phyloP scores from a whole-genome alignment of 352 stramenopile species.

The Pythium chondricola region DNA sequence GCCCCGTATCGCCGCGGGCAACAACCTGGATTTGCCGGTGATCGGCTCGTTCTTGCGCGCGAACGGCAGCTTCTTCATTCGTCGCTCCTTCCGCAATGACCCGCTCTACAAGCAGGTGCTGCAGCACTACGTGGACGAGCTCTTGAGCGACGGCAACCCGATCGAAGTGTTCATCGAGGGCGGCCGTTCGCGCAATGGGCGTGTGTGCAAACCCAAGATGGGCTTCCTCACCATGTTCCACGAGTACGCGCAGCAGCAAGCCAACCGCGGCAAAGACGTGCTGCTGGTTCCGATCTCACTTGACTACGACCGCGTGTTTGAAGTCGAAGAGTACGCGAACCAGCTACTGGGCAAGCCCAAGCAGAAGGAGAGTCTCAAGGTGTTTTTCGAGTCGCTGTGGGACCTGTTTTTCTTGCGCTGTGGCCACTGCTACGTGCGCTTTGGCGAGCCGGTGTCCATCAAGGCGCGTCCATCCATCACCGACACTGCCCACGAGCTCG shows the following conservation, averaged over 20 bases:
- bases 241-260: slow-evolving; percentile 35
- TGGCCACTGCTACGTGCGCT: slow-evolving; percentile 83
- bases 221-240: slow-evolving; percentile 74
- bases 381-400: slow-evolving; percentile 67
- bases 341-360: slow-evolving; percentile 85
- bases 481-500: slow-evolving; percentile 44
- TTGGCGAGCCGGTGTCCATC: slow-evolving; percentile 61
- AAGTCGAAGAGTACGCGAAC: slow-evolving; percentile 83
- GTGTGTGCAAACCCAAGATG: slow-evolving; percentile 62
- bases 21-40: slow-evolving; percentile 83
- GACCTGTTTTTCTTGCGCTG: slow-evolving; percentile 68
- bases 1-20: slow-evolving; percentile 78
- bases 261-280: slow-evolving; percentile 24
- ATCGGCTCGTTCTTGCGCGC: slow-evolving; percentile 76
- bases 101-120: slow-evolving; percentile 81
- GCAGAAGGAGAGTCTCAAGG: slow-evolving; percentile 67
- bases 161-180: slow-evolving; percentile 89
- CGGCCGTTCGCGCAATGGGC: slow-evolving; percentile 74
- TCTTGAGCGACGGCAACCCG: slow-evolving; percentile 72
- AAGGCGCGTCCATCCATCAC: slow-evolving; percentile 39
- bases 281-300: slow-evolving; percentile 83
- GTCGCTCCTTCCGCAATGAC: slow-evolving; percentile 68
- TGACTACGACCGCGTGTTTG: slow-evolving; percentile 87
- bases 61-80: slow-evolving; percentile 89
- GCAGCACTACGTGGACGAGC: slow-evolving; percentile 77